A percentile compares a stretch with the other conserved stretches of the same genome.
Evolutionary conservation across 192 early-diverging fungal genomes (phyloP).

Genomic region (Rhizoclosmatium globosum): DNA sequence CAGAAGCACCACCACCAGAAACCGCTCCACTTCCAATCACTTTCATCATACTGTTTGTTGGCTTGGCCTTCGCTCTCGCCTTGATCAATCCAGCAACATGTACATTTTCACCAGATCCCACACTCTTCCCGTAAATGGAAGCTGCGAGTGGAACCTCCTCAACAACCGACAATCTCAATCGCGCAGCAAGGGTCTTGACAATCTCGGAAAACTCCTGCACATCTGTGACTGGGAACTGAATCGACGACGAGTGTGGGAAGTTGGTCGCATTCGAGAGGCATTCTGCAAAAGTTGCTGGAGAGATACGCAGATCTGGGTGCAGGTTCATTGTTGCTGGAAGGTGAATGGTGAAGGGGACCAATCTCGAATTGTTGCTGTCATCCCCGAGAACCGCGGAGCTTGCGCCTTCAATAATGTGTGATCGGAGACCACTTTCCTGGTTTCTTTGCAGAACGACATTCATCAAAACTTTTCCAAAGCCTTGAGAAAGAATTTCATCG

Average conservation of each 20-base stretch:
- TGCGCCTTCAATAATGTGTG: conserved; percentile 7
- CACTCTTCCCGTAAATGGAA: conserved; percentile 40
- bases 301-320: not conserved
- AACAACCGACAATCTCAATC: conserved; percentile 26
- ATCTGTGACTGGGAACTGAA: conserved; percentile 33
- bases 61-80: conserved; percentile 21
- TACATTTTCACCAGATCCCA: not conserved
- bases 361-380: not conserved
- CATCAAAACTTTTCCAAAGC: conserved; percentile 35
- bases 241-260: conserved; percentile 35
- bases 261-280: conserved; percentile 18
- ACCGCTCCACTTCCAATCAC: not conserved
- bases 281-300: conserved; percentile 32
- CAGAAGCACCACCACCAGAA: conserved; percentile 2
- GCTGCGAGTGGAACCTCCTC: conserved; percentile 36
- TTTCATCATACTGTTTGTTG: conserved; percentile 21
- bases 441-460: not conserved
- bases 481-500: not conserved
- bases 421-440: not conserved
- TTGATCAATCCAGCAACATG: conserved; percentile 49
- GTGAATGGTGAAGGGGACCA: conserved; percentile 15
- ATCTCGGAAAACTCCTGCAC: not conserved
- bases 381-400: conserved; percentile 19
- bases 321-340: conserved; percentile 14
- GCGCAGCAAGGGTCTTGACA: not conserved